These are phyloP conservation scores for Plectosphaerella cucumerina DNA, from an alignment of 2,329 filamentous ascomycete genomes.

Conservation along the genomic window DNA sequence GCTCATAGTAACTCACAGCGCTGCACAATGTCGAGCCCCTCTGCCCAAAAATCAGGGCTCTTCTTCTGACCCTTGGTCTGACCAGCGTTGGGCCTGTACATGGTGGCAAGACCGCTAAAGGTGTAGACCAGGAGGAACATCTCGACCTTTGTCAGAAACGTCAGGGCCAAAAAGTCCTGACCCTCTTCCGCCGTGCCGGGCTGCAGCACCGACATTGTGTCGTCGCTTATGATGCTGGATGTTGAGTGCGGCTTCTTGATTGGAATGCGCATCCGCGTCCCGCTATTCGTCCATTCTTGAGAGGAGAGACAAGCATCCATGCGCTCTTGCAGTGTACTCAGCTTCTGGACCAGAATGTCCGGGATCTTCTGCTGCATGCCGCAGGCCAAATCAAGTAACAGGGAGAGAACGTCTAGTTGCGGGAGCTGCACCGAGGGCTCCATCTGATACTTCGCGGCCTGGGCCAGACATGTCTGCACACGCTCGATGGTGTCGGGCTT, in stretches of 20 bases:
- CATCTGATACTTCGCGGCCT: slow-evolving; percentile 67
- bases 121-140: slow-evolving; percentile 51
- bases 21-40: slow-evolving; percentile 40
- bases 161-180: slow-evolving; percentile 54
- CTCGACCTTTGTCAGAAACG: slow-evolving; percentile 57
- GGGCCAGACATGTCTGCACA: slow-evolving; percentile 70
- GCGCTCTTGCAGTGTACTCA: slow-evolving; percentile 56
- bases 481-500: slow-evolving; percentile 64
- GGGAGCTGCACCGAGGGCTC: slow-evolving; percentile 59
- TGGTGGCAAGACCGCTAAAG: slow-evolving; percentile 46
- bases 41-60: slow-evolving; percentile 33
- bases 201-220: slow-evolving; percentile 51
- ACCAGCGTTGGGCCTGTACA: slow-evolving; percentile 29
- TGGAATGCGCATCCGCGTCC: slow-evolving; percentile 49
- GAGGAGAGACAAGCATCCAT: slow-evolving; percentile 52
- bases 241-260: slow-evolving; percentile 47
- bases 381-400: slow-evolving; percentile 67
- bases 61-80: slow-evolving; percentile 8
- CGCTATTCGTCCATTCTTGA: slow-evolving; percentile 40
- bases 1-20: slow-evolving; percentile 32
- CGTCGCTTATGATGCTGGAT: slow-evolving; percentile 48
- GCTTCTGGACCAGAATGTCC: slow-evolving; percentile 53
- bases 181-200: slow-evolving; percentile 38
- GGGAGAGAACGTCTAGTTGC: slow-evolving; percentile 61
- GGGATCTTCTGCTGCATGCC: slow-evolving; percentile 61